These are phyloP conservation scores for Calycina herbarum DNA, from an alignment of 2,329 filamentous ascomycete genomes.

Conservation along the genomic window DNA sequence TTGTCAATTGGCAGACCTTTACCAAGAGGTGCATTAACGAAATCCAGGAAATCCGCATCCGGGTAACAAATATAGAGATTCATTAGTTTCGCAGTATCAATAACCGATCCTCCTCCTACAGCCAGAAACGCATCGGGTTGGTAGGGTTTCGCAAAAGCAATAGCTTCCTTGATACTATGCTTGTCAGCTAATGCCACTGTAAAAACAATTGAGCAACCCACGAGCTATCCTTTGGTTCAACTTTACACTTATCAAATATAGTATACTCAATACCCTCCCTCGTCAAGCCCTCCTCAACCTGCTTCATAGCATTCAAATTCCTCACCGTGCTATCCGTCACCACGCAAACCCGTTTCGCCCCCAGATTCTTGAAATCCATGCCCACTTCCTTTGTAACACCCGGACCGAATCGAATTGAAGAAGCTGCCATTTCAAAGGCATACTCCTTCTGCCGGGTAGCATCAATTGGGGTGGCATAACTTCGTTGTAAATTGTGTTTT, in stretches of 20 bases:
- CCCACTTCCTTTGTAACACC: slow-evolving; percentile 94
- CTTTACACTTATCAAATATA: slow-evolving; percentile 75
- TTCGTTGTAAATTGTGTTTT: slow-evolving; percentile 48
- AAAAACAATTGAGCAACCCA: slow-evolving; percentile 44
- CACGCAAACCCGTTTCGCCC: slow-evolving; percentile 81
- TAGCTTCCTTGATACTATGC: slow-evolving; percentile 80
- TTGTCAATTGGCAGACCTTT: slow-evolving; percentile 75
- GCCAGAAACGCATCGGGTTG: slow-evolving; percentile 87
- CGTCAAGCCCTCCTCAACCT: slow-evolving; percentile 78
- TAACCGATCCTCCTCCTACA: slow-evolving; percentile 90
- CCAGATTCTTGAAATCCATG: slow-evolving; percentile 95
- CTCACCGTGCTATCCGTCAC: slow-evolving; percentile 85
- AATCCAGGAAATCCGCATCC: slow-evolving; percentile 92
- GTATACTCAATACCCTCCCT: slow-evolving; percentile 77
- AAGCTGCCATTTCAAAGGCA: slow-evolving; percentile 98
- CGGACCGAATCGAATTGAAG: slow-evolving; percentile 88
- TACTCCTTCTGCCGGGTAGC: slow-evolving; percentile 82
- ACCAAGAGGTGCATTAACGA: slow-evolving; percentile 93
- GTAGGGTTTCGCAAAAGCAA: slow-evolving; percentile 80
- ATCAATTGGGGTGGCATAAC: slow-evolving; percentile 75
- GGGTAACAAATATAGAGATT: slow-evolving; percentile 92
- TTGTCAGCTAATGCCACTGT: not conserved
- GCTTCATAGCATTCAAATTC: slow-evolving; percentile 84
- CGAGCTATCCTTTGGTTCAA: slow-evolving; percentile 95
- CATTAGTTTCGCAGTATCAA: slow-evolving; percentile 98